Conservation (phyloP, 768 basidiomycete species). For the Terana coerulea region DNA sequence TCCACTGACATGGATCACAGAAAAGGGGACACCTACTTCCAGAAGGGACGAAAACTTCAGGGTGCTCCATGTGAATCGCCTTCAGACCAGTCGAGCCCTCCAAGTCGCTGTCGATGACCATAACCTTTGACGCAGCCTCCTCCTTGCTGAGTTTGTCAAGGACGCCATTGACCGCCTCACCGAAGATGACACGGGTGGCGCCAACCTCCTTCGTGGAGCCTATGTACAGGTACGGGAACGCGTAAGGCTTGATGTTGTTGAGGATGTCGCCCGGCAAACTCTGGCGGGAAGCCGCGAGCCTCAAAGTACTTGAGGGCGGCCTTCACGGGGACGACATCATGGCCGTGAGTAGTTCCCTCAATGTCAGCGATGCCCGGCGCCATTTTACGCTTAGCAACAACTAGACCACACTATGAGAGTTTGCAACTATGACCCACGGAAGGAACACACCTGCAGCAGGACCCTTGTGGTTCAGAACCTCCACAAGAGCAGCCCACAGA, state of each 20-base stretch:
- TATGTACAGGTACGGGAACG: constrained; percentile 54
- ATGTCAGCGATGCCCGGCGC: constrained; percentile 58
- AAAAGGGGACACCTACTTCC: constrained; percentile 55
- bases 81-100: constrained; percentile 90
- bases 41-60: constrained; percentile 82
- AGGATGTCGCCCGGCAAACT: constrained; percentile 51
- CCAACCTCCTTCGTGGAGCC: constrained; percentile 73
- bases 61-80: constrained; percentile 85
- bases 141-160: constrained; percentile 73
- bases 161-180: constrained; percentile 77
- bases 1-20: not conserved
- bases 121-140: constrained; percentile 72
- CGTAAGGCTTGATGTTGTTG: constrained; percentile 55
- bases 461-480: constrained; percentile 57
- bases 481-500: constrained; percentile 64
- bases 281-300: constrained; percentile 51
- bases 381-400: constrained; percentile 59
- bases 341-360: constrained; percentile 75
- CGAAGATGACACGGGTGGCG: constrained; percentile 81
- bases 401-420: constrained; percentile 31
- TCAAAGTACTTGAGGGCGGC: constrained; percentile 73
- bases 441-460: constrained; percentile 64
- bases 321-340: constrained; percentile 84
- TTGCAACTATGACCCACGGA: not conserved
- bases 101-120: constrained; percentile 87